Conservation (phyloP, 345 rosid genomes). For the Firmiana major region DNA sequence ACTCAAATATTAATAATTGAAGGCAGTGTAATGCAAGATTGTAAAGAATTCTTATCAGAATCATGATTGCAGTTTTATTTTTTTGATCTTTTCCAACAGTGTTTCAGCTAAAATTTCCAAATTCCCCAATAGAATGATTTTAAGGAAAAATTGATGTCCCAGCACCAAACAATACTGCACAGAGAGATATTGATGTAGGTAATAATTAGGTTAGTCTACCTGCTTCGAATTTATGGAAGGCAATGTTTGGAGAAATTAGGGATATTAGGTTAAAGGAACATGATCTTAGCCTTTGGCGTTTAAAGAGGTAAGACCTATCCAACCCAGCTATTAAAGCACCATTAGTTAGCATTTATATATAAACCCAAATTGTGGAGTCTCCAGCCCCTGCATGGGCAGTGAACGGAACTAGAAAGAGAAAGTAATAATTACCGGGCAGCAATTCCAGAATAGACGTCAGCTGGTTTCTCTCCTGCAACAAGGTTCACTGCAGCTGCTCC, state of each 20-base stretch:
- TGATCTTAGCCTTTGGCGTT: background rate
- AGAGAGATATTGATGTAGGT: background rate
- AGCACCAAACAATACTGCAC: background rate
- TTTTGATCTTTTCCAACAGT: background rate
- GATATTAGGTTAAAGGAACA: background rate
- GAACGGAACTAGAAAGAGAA: constrained; percentile 14
- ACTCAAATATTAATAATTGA: background rate
- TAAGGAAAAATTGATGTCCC: background rate
- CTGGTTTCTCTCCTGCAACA: constrained; percentile 85
- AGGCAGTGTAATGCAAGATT: background rate
- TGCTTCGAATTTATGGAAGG: background rate
- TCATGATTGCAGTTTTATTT: background rate
- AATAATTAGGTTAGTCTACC: background rate
- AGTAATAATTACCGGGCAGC: constrained; percentile 58
- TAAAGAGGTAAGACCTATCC: background rate
- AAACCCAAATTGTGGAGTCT: background rate
- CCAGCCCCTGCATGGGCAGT: background rate
- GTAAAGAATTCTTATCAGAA: background rate
- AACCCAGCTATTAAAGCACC: background rate
- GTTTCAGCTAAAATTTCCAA: background rate
- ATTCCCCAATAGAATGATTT: background rate
- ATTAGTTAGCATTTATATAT: background rate
- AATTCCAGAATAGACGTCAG: constrained; percentile 92
- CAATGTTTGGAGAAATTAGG: background rate
- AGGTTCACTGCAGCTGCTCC: constrained; percentile 99